Evolutionary conservation across 345 rosid species (phyloP).

Genomic region (Toxicodendron radicans): DNA sequence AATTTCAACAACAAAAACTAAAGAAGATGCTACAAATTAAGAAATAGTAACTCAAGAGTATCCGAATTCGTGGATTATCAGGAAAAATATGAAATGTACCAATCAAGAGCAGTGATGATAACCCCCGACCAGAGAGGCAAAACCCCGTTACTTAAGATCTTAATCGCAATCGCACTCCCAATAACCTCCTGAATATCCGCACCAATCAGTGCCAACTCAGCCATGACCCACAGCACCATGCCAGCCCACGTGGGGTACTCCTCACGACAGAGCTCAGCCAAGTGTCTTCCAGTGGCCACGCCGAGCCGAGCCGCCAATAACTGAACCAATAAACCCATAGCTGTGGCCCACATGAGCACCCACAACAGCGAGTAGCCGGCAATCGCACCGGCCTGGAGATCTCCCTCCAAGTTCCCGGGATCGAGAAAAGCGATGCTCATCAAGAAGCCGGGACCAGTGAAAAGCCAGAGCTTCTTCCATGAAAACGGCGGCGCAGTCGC

Average conservation of each 20-base stretch:
- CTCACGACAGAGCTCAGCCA: conserved; percentile 89
- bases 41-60: not conserved
- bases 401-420: conserved; percentile 95
- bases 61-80: not conserved
- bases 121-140: conserved; percentile 94
- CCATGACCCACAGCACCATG: conserved; percentile 80
- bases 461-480: conserved; percentile 89
- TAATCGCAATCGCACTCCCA: conserved; percentile 89
- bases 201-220: conserved; percentile 87
- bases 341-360: conserved; percentile 96
- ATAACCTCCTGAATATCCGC: conserved; percentile 95
- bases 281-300: conserved; percentile 85
- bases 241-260: conserved; percentile 91
- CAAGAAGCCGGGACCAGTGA: conserved; percentile 90
- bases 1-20: not conserved
- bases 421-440: conserved; percentile 96
- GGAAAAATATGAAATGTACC: conserved; percentile 39
- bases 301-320: conserved; percentile 86
- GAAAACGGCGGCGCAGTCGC: conserved; percentile 67
- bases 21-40: too few relatives aligned
- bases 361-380: conserved; percentile 92
- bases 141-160: conserved; percentile 75
- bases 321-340: conserved; percentile 88
- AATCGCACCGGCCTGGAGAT: conserved; percentile 91
- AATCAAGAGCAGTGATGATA: conserved; percentile 79